Evolutionary conservation across 2,329 filamentous ascomycete genomes (phyloP).

Genomic region (Botrytis hyacinthi): DNA sequence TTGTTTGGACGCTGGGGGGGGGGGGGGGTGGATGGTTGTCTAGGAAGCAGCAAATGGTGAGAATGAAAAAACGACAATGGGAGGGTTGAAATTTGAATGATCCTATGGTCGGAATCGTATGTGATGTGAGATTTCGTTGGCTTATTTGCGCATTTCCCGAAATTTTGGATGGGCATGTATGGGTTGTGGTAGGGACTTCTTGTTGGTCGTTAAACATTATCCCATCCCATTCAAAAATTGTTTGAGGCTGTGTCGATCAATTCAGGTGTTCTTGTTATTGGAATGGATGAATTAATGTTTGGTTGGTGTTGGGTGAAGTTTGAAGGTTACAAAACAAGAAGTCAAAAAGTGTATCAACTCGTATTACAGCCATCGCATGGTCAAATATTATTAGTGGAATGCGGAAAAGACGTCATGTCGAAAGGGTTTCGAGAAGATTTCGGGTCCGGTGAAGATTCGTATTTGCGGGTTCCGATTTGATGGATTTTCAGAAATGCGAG

Average conservation of each 20-base stretch:
- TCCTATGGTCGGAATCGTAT: background rate
- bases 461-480: slow-evolving; percentile 9
- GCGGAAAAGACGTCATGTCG: slow-evolving; percentile 15
- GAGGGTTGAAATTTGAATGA: no score
- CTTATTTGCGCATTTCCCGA: background rate
- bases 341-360: background rate
- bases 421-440: slow-evolving; percentile 12
- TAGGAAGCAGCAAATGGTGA: background rate
- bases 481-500: background rate
- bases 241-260: background rate
- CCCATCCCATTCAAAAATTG: background rate
- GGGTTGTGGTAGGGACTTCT: no score
- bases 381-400: background rate
- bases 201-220: background rate
- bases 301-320: background rate
- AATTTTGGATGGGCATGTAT: background rate
- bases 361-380: background rate
- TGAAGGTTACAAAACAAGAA: background rate
- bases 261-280: background rate
- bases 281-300: background rate
- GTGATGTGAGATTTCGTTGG: background rate
- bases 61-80: background rate
- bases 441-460: background rate
- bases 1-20: background rate
- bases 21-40: background rate